Evolutionary conservation across 2,329 filamentous ascomycete species (phyloP).

Genomic region (Tothia fuscella): DNA sequence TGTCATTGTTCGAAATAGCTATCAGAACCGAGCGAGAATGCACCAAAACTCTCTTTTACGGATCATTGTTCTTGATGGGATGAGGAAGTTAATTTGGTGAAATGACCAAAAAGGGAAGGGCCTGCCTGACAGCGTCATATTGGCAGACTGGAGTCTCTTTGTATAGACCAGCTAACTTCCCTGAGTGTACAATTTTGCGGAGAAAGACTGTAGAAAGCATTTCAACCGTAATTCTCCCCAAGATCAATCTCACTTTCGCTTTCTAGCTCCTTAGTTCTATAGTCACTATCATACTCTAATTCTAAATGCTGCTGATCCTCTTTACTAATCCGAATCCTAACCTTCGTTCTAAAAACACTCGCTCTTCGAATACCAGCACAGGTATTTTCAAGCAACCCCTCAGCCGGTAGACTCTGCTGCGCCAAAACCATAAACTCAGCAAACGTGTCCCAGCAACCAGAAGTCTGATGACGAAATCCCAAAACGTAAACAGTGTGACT

Average conservation of each 20-base stretch:
- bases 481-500: not conserved
- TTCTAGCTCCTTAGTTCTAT: not conserved
- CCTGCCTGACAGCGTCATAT: too few species aligned
- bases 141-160: too few species aligned
- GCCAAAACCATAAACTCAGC: not conserved
- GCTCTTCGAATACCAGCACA: not conserved
- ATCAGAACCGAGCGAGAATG: too few species aligned
- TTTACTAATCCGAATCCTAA: not conserved
- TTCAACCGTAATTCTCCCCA: not conserved
- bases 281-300: not conserved
- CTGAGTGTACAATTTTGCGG: too few species aligned
- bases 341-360: not conserved
- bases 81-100: too few species aligned
- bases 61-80: too few species aligned
- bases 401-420: not conserved
- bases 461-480: not conserved
- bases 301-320: not conserved
- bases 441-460: conserved; percentile 1
- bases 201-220: too few species aligned
- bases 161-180: too few species aligned
- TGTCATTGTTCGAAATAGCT: too few species aligned
- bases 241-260: not conserved
- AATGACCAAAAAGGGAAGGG: too few species aligned
- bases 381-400: not conserved
- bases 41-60: too few species aligned